These are phyloP conservation scores for Violaceomyces palustris DNA, from an alignment of 1,284 basidiomycete genomes.

Conservation along the genomic window DNA sequence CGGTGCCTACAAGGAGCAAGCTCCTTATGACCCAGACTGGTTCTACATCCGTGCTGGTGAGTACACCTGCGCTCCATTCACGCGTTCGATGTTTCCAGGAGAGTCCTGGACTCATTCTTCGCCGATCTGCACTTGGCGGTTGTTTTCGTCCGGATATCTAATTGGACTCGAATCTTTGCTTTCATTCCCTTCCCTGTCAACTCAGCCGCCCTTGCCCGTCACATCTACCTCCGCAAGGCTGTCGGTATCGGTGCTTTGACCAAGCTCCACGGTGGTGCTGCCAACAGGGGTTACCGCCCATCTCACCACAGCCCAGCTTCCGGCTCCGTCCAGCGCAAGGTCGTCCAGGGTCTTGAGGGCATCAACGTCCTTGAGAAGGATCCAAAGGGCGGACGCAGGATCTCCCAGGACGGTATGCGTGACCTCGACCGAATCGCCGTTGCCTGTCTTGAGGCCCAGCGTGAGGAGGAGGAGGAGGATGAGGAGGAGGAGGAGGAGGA, in stretches of 20 bases:
- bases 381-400: conserved; percentile 89
- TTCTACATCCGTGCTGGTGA: conserved; percentile 98
- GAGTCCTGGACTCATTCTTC: too few species aligned
- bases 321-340: conserved; percentile 59
- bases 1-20: conserved; percentile 93
- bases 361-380: conserved; percentile 92
- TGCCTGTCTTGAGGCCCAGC: conserved; percentile 81
- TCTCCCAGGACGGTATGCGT: conserved; percentile 91
- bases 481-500: conserved; percentile 79
- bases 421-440: conserved; percentile 98
- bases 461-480: conserved; percentile 78
- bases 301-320: conserved; percentile 88
- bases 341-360: conserved; percentile 96
- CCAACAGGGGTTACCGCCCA: conserved; percentile 78
- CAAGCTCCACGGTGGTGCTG: conserved; percentile 95
- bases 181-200: too few species aligned
- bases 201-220: conserved; percentile 93
- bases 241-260: conserved; percentile 91
- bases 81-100: background rate
- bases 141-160: background rate
- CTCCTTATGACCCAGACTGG: conserved; percentile 99
- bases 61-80: too few species aligned
- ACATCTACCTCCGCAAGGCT: conserved; percentile 99
- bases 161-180: background rate
- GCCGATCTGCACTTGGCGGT: too few species aligned